Base-by-base conservation (phyloP, 345 rosid species). In the Eucalyptus sideroxylon region DNA sequence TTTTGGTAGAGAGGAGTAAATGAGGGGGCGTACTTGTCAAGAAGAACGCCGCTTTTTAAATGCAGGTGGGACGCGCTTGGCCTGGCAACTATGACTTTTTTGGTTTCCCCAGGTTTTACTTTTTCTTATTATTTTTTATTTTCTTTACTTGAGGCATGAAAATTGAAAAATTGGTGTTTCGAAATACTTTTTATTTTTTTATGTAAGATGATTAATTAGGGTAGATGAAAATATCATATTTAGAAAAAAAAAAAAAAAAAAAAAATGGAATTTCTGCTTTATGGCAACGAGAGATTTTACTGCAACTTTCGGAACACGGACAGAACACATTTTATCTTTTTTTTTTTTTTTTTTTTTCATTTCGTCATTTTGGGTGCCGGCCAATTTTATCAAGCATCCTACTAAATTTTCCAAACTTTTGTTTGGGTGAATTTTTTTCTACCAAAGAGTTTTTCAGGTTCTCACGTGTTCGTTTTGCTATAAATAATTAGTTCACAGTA, bases 241-340 rank as follows among this genome's bases (percentile, higher is more conserved):
- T 72, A 10, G 7, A 65, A 65, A 60, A 17, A 51, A 14, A 49
- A 50, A 50, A 50, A 5, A 65, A 65, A 60, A 17, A 51, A 14
- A 49, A 50, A 50, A 50, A 5, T 2, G 55, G 55, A 51, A 51
- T 51, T 51, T 62, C 17, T 30, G 16, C 15, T 62, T 30, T 5
- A 30, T 15, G 19, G 9, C 37, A 62, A 30, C 9, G 4, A 4
- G 10, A n/a, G 77, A 30, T 65, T n/a, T 65, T 65, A 65, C 11
- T n/a, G 17, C 40, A 8, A n/a, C 11, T 15, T 7, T 15, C 1
- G 11, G 11, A 5, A 12, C 6, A 2, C 0, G 10, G 19, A 13
- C 6, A 7, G 2, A 8, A 13, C 23, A 15, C 5, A 10, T 65
- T 8, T 62, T 4, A 2, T 26, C 13, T 11, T 2, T 27, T 24